Base-by-base conservation (phyloP, 768 basidiomycete species). In the Pilatotrama ljubarskyi region DNA sequence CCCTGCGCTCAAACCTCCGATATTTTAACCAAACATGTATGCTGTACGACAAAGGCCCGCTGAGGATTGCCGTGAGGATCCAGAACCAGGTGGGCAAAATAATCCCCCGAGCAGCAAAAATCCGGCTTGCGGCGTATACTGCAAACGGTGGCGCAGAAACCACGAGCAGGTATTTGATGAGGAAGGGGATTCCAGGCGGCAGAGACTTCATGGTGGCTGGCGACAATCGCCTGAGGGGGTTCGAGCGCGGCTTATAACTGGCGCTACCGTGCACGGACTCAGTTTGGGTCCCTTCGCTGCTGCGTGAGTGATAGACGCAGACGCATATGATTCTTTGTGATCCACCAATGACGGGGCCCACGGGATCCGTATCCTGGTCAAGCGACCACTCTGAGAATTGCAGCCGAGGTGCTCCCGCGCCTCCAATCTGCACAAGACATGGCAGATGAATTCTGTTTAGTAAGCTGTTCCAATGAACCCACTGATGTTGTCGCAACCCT, bases 51-150 rank as follows among this genome's bases (percentile, higher is more conserved):
- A 66, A 41, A 10, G 65, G 65, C 6, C 58, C 58, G 48, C 56
- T 59, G 11, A 48, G 22, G 36, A 62, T 17, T 3, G 47, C 56
- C 17, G 46, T 25, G 14, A 60, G 2, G 41, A 58, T n/a, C 48
- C 55, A 51, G n/a, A 55, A 38, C 65, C 65, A 66, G 22, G 37
- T n/a, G 6, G 65, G 60, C 1, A 62, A 8, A 6, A 25, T 32
- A 5, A 59, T 14, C 7, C 38, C 49, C 22, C 26, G 11, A 7
- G 42, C 44, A 40, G 25, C 14, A 18, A 40, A 11, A 11, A 42
- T 8, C 40, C 65, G 46, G 22, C 26, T 14, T n/a, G 29, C 11
- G 25, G 38, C 10, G 24, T 49, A 58, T 10, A 62, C 60, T 17
- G 38, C 42, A 4, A 60, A 26, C 13, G 63, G 60, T 1, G 59